Evolutionary conservation across 2,329 filamentous ascomycete species (phyloP), one percentile per base, ranked within the genome.

Genomic region (Xylaria sp.): DNA sequence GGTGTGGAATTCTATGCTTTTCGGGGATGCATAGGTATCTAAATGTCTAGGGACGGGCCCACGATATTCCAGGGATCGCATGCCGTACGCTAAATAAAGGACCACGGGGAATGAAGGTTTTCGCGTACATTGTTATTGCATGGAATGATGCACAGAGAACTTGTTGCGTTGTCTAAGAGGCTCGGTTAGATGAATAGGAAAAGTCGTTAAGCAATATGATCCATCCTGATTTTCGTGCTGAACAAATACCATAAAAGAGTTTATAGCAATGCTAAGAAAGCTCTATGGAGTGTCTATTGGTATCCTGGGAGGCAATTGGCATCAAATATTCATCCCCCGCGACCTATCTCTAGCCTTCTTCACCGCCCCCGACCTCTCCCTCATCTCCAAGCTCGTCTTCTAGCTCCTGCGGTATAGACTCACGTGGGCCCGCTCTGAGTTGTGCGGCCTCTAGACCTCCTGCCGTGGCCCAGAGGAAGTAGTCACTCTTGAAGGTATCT

Each of bases 381-480:
- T 87, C 86, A 34, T 88, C 85, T 2, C 83, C 85, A 0, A 85
- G 78, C 74, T 85, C 72, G 8, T 70, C 71, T 71, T 85, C 79
- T 55, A 87, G 45, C 75, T 82, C 77, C 69, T 78, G 73, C 36
- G 79, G 78, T 67, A 81, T 73, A 68, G 79, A 78, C 59, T 84
- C 80, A 27, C 79, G 77, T 72, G 81, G 81, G n/a, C 81, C 81
- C 1, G 75, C 74, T 32, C 82, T 79, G 70, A 83, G 81, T 70
- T 86, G 85, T 0, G 89, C 88, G 6, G 87, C 89, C 47, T 87
- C 81, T 54, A 93, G 83, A 2, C 91, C 92, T 8, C 86, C 88
- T 0, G 91, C 90, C 0, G 91, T 92, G 57, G 92, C 83, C 86
- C 92, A 94, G 55, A 93, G 82, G 82, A 93, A 94, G 77, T 89